Evolutionary conservation across 306 rosid genomes (phyloP).

Genomic region (Mimosa pudica): DNA sequence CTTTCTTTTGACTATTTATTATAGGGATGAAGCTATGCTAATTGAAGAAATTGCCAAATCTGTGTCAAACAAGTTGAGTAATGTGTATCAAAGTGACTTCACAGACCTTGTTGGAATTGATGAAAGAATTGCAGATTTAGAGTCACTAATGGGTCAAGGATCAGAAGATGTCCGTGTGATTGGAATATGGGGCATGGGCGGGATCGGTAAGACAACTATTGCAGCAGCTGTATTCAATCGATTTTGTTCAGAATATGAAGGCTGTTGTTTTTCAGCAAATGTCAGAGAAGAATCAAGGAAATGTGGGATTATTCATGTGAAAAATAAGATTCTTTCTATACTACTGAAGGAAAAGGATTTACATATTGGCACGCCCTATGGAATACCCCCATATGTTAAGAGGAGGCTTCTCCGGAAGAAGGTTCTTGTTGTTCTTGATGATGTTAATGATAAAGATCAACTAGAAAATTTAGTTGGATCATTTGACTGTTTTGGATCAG

Average conservation of each 20-base stretch:
- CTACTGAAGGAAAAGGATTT: not conserved
- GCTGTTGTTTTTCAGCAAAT: not conserved
- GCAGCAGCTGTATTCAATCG: not conserved
- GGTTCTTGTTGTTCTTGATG: conserved; percentile 21
- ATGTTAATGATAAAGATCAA: conserved; percentile 1
- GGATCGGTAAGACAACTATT: not conserved
- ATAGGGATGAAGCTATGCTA: not conserved
- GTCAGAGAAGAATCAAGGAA: not conserved
- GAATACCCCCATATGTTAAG: not conserved
- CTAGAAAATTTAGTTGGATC: conserved; percentile 18
- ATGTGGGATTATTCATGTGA: conserved; percentile 10
- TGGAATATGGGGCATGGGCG: conserved; percentile 20
- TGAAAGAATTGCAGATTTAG: not conserved
- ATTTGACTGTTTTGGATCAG: not conserved
- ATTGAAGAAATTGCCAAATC: conserved; percentile 10
- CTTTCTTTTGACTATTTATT: not conserved
- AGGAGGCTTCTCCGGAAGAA: conserved; percentile 5
- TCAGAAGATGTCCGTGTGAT: not conserved
- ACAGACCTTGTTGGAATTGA: conserved; percentile 16
- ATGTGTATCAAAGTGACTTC: conserved; percentile 32
- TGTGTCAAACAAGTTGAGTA: not conserved
- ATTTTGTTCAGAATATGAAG: not conserved
- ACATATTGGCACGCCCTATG: conserved; percentile 9
- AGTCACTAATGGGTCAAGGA: not conserved
- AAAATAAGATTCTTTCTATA: not conserved